Evolutionary conservation across 2,329 filamentous ascomycete genomes (phyloP).

Genomic region (Parascedosporium putredinis): DNA sequence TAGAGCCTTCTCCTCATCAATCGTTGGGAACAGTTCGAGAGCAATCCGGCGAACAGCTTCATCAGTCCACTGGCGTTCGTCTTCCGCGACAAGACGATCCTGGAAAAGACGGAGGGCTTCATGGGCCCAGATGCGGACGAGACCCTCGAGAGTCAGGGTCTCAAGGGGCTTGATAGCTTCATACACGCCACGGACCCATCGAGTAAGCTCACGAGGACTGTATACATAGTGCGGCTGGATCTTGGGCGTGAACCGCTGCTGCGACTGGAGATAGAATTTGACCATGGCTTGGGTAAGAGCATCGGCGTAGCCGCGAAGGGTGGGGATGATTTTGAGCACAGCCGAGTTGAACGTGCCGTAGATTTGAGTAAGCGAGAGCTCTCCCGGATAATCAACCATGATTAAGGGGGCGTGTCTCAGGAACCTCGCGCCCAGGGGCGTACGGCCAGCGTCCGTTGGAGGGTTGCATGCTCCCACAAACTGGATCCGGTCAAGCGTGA

Average conservation of each 20-base stretch:
- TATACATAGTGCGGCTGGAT: slow-evolving; percentile 99
- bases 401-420: slow-evolving; percentile 93
- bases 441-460: slow-evolving; percentile 92
- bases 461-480: slow-evolving; percentile 99
- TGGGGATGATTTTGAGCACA: slow-evolving; percentile 90
- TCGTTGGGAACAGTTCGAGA: slow-evolving; percentile 85
- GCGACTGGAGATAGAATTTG: slow-evolving; percentile 87
- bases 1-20: slow-evolving; percentile 80
- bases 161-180: slow-evolving; percentile 93
- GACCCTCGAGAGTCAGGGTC: slow-evolving; percentile 73
- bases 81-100: slow-evolving; percentile 87
- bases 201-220: slow-evolving; percentile 93
- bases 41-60: slow-evolving; percentile 80
- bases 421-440: slow-evolving; percentile 85
- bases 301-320: slow-evolving; percentile 89
- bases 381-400: slow-evolving; percentile 98
- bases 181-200: slow-evolving; percentile 96
- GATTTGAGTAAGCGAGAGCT: slow-evolving; percentile 89
- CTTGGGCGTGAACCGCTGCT: slow-evolving; percentile 86
- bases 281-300: slow-evolving; percentile 97
- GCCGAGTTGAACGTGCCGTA: slow-evolving; percentile 98
- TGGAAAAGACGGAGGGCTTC: slow-evolving; percentile 94
- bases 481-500: slow-evolving; percentile 93
- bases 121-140: slow-evolving; percentile 96
- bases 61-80: slow-evolving; percentile 91